phyloP scores from a whole-genome alignment of 2,329 filamentous ascomycete genomes.

The Penicillium concentricum region DNA sequence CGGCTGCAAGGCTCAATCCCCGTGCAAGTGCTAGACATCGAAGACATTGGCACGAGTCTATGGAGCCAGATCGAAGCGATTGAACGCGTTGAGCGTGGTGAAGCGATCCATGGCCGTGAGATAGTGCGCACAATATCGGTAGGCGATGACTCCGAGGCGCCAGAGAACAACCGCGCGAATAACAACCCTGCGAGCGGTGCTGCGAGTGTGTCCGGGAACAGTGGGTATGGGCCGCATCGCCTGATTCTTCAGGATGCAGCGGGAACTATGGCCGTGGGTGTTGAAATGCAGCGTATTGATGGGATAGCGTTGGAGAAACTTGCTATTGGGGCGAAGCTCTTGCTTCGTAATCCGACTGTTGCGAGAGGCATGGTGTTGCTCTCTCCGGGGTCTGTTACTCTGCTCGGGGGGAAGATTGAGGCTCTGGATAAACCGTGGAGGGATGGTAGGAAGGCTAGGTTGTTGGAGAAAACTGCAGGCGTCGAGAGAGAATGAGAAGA shows the following conservation, averaged over 20 bases:
- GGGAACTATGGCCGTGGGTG: constrained; percentile 66
- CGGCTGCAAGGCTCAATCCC: constrained; percentile 62
- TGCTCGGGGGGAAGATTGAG: constrained; percentile 88
- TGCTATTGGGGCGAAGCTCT: constrained; percentile 77
- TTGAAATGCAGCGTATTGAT: constrained; percentile 69
- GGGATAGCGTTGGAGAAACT: constrained; percentile 60
- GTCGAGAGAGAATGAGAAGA: constrained; percentile 12
- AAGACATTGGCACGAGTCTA: constrained; percentile 74
- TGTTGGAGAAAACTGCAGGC: constrained; percentile 61
- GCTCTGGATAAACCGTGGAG: constrained; percentile 75
- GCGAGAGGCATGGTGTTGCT: constrained; percentile 79
- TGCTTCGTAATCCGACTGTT: constrained; percentile 64
- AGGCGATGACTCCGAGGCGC: constrained; percentile 47
- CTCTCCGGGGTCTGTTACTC: constrained; percentile 63
- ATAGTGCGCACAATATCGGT: constrained; percentile 70
- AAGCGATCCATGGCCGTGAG: constrained; percentile 66
- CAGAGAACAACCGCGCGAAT: constrained; percentile 19
- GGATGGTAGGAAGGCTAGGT: constrained; percentile 64
- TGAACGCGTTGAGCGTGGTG: constrained; percentile 52
- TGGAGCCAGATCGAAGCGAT: constrained; percentile 85
- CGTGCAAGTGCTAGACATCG: constrained; percentile 81
- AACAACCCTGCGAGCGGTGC: constrained; percentile 10
- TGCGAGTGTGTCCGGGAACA: constrained; percentile 15
- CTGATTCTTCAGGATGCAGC: constrained; percentile 77
- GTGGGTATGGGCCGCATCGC: constrained; percentile 65